These are phyloP conservation scores for Lecanoromycetidae sp. DNA, from an alignment of 2,329 filamentous ascomycete species.

Conservation along the genomic window DNA sequence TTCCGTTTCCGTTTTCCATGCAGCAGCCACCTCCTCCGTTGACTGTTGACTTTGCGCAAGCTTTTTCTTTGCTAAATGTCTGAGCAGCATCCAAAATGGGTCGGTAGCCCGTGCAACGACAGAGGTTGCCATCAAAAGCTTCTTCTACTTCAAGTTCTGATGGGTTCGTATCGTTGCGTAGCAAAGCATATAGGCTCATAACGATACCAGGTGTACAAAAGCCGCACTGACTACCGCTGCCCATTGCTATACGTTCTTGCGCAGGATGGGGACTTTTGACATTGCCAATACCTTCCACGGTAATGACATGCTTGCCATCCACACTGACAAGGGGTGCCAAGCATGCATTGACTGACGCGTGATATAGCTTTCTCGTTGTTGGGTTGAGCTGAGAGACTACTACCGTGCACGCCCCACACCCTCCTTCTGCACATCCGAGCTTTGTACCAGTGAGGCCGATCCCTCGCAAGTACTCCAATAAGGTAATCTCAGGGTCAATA, in stretches of 20 bases:
- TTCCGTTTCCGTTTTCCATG: slow-evolving; percentile 46
- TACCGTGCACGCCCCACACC: slow-evolving; percentile 91
- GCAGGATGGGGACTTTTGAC: slow-evolving; percentile 75
- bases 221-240: slow-evolving; percentile 85
- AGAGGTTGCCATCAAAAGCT: slow-evolving; percentile 92
- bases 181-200: slow-evolving; percentile 87
- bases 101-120: slow-evolving; percentile 87
- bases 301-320: slow-evolving; percentile 96
- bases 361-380: slow-evolving; percentile 83
- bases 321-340: slow-evolving; percentile 83
- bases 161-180: slow-evolving; percentile 70
- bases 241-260: slow-evolving; percentile 81
- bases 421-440: slow-evolving; percentile 89
- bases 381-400: slow-evolving; percentile 90
- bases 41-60: slow-evolving; percentile 42
- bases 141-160: slow-evolving; percentile 80
- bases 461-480: slow-evolving; percentile 84
- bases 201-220: slow-evolving; percentile 98
- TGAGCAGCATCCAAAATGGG: slow-evolving; percentile 91
- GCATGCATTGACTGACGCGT: slow-evolving; percentile 94
- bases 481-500: slow-evolving; percentile 79
- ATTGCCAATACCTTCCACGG: slow-evolving; percentile 88
- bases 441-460: slow-evolving; percentile 94
- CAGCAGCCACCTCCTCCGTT: slow-evolving; percentile 58
- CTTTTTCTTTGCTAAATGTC: slow-evolving; percentile 57